Base-by-base conservation (phyloP, 2,329 filamentous ascomycete genomes). In the Plenodomus tracheiphilus region DNA sequence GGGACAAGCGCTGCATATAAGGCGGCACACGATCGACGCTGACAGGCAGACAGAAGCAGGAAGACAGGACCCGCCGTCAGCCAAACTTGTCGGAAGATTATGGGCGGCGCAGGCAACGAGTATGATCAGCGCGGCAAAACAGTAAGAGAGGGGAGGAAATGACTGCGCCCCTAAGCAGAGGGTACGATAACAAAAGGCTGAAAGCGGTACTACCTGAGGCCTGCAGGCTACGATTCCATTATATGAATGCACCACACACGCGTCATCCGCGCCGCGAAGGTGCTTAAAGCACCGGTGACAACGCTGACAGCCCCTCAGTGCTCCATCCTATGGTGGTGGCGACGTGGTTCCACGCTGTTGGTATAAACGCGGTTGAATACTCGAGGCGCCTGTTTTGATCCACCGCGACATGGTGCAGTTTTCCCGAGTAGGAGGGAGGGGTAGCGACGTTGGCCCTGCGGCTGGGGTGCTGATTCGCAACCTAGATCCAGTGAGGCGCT, bases 211-310 rank as follows among this genome's bases (percentile, higher is more conserved):
- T 41, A 68, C 66, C 56, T 58, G 51, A 56, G 54, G 59, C 58
- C 61, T 66, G 66, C 60, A 68, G 63, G 58, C 57, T 58, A 56
- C 61, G 53, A 43, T 54, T 51, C 60, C 47, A 49, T 52, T 69
- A 69, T 69, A 69, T 66, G 61, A 64, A 56, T 43, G 53, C 59
- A 64, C 59, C 47, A 56, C 56, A 54, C 53, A 54, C 46, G 62
- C 58, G 54, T 49, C 55, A 39, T 59, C 58, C 37, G 48, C 59
- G 59, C 61, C 61, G 51, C 50, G 51, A 49, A 49, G 40, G 49
- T 61, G 59, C 62, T 46, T 61, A 18, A 41, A 40, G 47, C 39
- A 50, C 38, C 30, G 25, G 41, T 44, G 42, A 35, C 42, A 48
- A 38, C 36, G 45, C 43, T 40, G 34, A 49, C 32, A 28, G 47